A percentile compares a stretch with the other conserved stretches of the same genome.
phyloP scores from a whole-genome alignment of 2,329 filamentous ascomycete species.

The Sphaerulina vaccinii region DNA sequence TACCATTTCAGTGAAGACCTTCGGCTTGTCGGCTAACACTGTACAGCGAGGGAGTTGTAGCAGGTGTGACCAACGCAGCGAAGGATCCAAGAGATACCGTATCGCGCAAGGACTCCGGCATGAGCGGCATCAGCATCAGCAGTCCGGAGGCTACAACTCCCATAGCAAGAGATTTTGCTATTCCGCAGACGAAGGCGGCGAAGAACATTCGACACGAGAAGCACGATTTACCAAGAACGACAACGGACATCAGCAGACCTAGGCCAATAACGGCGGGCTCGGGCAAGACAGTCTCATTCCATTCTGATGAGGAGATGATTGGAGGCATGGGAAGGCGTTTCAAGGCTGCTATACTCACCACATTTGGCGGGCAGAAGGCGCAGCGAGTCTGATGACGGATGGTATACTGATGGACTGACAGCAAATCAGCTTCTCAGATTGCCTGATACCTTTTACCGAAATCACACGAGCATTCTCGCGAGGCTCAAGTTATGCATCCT shows the following conservation, averaged over 20 bases:
- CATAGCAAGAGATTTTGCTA: slow-evolving; percentile 29
- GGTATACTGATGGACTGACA: not conserved
- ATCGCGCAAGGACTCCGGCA: slow-evolving; percentile 33
- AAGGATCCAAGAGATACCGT: slow-evolving; percentile 12
- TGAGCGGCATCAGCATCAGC: slow-evolving; percentile 20
- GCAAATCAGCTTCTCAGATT: not conserved
- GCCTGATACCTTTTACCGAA: not conserved
- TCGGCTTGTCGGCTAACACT: not conserved
- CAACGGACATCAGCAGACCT: slow-evolving; percentile 6
- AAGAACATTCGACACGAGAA: slow-evolving; percentile 18
- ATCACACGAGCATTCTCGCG: not conserved
- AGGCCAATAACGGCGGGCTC: slow-evolving; percentile 11
- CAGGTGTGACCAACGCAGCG: slow-evolving; percentile 30
- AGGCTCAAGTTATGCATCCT: not conserved
- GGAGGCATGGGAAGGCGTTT: slow-evolving; percentile 27
- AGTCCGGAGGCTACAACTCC: slow-evolving; percentile 28
- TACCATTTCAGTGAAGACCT: not conserved
- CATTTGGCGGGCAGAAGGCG: slow-evolving; percentile 11
- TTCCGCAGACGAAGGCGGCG: slow-evolving; percentile 4
- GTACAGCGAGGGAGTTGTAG: slow-evolving; percentile 32
- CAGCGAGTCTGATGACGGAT: not conserved
- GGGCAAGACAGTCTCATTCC: slow-evolving; percentile 14
- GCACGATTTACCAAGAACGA: slow-evolving; percentile 19
- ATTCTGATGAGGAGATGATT: slow-evolving; percentile 25
- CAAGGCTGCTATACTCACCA: slow-evolving; percentile 20